Base-by-base conservation (phyloP, 192 early-diverging fungal genomes). In the Physocladia obscura region DNA sequence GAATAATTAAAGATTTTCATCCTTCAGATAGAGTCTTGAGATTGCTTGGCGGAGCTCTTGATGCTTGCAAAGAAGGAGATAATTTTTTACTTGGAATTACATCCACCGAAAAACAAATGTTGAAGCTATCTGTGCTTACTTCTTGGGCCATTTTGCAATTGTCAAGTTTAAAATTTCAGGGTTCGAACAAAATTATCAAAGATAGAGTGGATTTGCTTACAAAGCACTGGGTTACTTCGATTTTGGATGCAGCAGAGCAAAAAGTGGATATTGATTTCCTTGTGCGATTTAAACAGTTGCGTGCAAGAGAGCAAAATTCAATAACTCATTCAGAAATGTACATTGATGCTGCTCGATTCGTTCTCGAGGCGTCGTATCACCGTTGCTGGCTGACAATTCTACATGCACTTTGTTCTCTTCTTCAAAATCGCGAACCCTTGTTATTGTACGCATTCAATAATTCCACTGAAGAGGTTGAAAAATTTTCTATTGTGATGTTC, bases 81-180 rank as follows among this genome's bases (percentile, higher is more conserved):
- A 37, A 19, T n/a, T 82, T 26, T 82, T 88, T 65, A 70, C 72
- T 35, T 32, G 70, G 60, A 21, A 50, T 83, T 11, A 82, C 81
- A 30, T 81, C 88, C n/a, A 89, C 93, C 74, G 93, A 90, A 3
- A 86, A 87, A 1, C 78, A 90, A 13, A 90, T 94, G 86, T 78
- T 94, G 52, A 82, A 85, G 51, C 74, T 93, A 31, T 86, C 93
- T 2, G 84, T 92, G 0, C 69, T 93, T 4, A 87, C 87, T 36
- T 89, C 92, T 15, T 94, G 92, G 92, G 92, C 93, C 4, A 87
- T 88, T 57, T 71, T 94, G 13, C 86, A 90, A 64, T 80, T 85
- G 5, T 84, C 92, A 4, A 87, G 82, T 51, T 75, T 80, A 13
- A 84, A 82, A 49, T 87, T 87, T 47, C 69, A 77, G 15, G 91